Conservation (phyloP, 139 green algal species). For the Chlorella sp. region DNA sequence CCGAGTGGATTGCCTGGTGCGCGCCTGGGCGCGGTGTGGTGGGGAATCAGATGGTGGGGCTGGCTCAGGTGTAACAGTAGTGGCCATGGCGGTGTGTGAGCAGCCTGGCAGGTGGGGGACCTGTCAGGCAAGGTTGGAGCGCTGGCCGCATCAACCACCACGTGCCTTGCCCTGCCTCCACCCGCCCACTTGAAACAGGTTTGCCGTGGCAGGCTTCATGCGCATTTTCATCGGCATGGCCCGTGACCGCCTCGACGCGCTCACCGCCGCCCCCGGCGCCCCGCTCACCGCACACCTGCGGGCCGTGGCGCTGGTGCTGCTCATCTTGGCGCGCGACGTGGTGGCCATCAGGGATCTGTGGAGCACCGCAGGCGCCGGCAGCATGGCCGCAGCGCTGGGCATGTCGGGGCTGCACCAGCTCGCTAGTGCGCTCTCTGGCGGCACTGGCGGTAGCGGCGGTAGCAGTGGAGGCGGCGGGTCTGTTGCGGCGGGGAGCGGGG, state of each 20-base stretch:
- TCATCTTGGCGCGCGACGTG: conserved; percentile 25
- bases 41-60: background rate
- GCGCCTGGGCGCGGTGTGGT: background rate
- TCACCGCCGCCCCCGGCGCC: conserved; percentile 12
- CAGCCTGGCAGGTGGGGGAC: background rate
- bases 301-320: conserved; percentile 32
- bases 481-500: background rate
- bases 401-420: background rate
- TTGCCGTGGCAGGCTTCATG: conserved; percentile 29
- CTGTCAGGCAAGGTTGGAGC: background rate
- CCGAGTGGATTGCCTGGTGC: conserved; percentile 42
- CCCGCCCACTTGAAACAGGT: conserved; percentile 18
- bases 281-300: conserved; percentile 7
- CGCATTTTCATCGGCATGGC: conserved; percentile 36
- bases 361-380: background rate
- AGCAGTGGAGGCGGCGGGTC: too few relatives aligned
- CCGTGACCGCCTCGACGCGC: conserved; percentile 33
- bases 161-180: background rate
- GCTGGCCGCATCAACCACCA: background rate
- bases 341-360: background rate
- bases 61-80: background rate
- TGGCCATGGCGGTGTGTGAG: background rate
- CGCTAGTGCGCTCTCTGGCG: background rate
- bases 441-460: too few relatives aligned
- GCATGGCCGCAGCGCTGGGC: background rate